phyloP scores from a whole-genome alignment of 805 yeast genomes.

The Candida xyloterini region DNA sequence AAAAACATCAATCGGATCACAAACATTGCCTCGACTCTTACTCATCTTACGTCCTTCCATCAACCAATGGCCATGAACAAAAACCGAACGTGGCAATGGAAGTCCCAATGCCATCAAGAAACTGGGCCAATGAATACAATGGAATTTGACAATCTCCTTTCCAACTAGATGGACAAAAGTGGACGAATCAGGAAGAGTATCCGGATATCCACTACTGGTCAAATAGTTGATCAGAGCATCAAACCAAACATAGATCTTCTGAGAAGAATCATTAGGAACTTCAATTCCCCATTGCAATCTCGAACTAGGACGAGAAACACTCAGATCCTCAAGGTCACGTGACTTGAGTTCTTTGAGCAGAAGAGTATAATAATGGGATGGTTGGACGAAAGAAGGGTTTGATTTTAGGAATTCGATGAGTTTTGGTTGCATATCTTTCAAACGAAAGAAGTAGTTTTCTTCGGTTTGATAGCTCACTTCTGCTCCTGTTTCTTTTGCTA shows the following conservation, averaged over 20 bases:
- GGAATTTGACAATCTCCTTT: conserved; percentile 86
- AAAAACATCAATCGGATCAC: conserved; percentile 75
- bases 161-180: conserved; percentile 73
- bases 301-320: conserved; percentile 80
- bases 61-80: conserved; percentile 95
- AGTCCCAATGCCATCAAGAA: conserved; percentile 80
- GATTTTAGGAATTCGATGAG: conserved; percentile 48
- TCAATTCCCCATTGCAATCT: conserved; percentile 86
- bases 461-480: conserved; percentile 77
- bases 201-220: conserved; percentile 63
- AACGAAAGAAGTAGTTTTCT: conserved; percentile 79
- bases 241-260: conserved; percentile 92
- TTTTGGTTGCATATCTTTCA: conserved; percentile 55
- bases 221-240: conserved; percentile 88
- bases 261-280: conserved; percentile 77
- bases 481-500: conserved; percentile 67
- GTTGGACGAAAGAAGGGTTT: conserved; percentile 63
- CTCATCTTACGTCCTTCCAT: conserved; percentile 91
- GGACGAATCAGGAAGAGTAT: conserved; percentile 20
- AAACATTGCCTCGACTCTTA: conserved; percentile 88
- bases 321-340: conserved; percentile 57
- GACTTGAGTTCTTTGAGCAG: conserved; percentile 56
- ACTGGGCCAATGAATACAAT: conserved; percentile 92
- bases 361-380: conserved; percentile 51
- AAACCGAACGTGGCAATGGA: conserved; percentile 64